Conservation (phyloP, 2,329 filamentous ascomycete species). For the Hortaea werneckii region DNA sequence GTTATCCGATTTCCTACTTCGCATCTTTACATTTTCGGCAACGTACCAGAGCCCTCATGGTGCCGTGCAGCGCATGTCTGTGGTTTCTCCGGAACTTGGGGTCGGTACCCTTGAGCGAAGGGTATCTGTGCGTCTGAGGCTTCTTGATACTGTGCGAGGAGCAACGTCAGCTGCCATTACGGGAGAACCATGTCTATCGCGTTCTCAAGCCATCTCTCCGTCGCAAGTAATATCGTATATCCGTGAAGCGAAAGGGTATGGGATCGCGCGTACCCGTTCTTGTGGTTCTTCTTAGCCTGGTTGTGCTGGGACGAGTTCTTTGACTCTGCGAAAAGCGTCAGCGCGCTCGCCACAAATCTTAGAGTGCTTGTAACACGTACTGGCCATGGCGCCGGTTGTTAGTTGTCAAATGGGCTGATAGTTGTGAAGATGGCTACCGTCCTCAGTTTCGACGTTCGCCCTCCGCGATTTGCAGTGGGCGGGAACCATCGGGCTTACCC, state of each 20-base stretch:
- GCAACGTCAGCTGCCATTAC: slow-evolving; percentile 1
- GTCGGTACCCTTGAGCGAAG: slow-evolving; percentile 96
- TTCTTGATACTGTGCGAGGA: slow-evolving; percentile 80
- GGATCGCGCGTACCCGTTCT: slow-evolving; percentile 71
- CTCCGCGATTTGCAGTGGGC: neutral
- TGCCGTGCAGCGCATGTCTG: slow-evolving; percentile 98
- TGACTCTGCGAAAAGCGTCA: slow-evolving; percentile 57
- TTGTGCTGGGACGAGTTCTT: slow-evolving; percentile 99
- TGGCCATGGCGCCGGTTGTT: slow-evolving; percentile 51
- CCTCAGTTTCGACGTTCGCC: neutral
- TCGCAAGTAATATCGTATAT: neutral
- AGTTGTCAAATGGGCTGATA: neutral
- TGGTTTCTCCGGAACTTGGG: slow-evolving; percentile 99
- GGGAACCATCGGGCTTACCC: neutral
- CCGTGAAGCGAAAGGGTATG: neutral
- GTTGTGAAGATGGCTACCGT: neutral
- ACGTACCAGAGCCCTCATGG: slow-evolving; percentile 92
- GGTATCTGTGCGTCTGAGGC: slow-evolving; percentile 98
- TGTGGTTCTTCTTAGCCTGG: slow-evolving; percentile 96
- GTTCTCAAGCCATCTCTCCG: too few relatives aligned
- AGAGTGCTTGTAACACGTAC: slow-evolving; percentile 40
- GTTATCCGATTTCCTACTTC: slow-evolving; percentile 6
- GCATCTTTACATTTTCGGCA: neutral
- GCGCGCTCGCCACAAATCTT: slow-evolving; percentile 1
- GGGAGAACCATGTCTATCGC: too few relatives aligned